phyloP scores from a whole-genome alignment of 2,329 filamentous ascomycete species.

The Cladosporium sp. region DNA sequence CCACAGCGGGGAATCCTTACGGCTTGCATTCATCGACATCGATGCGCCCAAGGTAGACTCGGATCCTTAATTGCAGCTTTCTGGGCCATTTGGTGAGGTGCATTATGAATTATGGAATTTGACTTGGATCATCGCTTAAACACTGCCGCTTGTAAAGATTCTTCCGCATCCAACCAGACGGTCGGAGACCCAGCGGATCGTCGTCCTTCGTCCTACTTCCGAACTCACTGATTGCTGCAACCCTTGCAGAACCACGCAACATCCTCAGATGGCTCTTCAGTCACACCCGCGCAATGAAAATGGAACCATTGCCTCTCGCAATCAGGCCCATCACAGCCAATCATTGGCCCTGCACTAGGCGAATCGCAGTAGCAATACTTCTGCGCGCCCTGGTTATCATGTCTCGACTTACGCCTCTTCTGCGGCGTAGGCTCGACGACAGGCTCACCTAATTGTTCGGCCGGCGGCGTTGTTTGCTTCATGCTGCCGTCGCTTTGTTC shows the following conservation, averaged over 20 bases:
- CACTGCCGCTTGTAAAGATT: not conserved
- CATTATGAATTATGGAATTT: not conserved
- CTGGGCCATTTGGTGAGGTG: too few relatives aligned
- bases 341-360: slow-evolving; percentile 48
- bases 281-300: slow-evolving; percentile 65
- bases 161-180: too few relatives aligned
- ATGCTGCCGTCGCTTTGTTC: not conserved
- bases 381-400: slow-evolving; percentile 7
- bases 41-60: too few relatives aligned
- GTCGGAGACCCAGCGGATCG: too few relatives aligned
- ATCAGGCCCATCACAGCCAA: slow-evolving; percentile 70
- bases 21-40: too few relatives aligned
- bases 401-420: slow-evolving; percentile 6
- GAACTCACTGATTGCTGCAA: slow-evolving; percentile 1
- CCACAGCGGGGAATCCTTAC: too few relatives aligned
- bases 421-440: not conserved
- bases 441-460: not conserved
- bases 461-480: not conserved
- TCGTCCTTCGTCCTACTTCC: too few relatives aligned
- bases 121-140: not conserved
- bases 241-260: slow-evolving; percentile 24
- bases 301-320: slow-evolving; percentile 81
- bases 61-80: too few relatives aligned
- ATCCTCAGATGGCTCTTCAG: slow-evolving; percentile 47
- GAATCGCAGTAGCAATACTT: slow-evolving; percentile 10